Conservation (phyloP, 108 stramenopile genomes). For the Nitzschia palea region DNA sequence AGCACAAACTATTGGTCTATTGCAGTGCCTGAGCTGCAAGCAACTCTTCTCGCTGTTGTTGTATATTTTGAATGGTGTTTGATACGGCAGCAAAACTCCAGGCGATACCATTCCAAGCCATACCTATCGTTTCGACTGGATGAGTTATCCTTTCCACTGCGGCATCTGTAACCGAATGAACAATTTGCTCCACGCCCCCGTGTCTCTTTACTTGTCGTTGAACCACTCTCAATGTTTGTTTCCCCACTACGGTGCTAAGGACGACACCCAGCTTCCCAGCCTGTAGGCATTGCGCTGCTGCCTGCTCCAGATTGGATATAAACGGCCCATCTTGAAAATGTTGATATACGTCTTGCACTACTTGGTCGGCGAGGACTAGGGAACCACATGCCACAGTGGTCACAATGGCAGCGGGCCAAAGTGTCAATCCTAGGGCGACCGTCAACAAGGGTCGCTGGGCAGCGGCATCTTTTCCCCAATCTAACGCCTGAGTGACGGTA, state of each 20-base stretch:
- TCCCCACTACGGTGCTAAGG: slow-evolving; percentile 47
- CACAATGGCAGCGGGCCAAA: slow-evolving; percentile 69
- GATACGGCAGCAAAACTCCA: slow-evolving; percentile 54
- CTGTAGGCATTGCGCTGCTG: slow-evolving; percentile 66
- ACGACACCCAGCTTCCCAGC: slow-evolving; percentile 54
- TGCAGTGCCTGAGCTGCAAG: slow-evolving; percentile 13
- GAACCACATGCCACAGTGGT: slow-evolving; percentile 66
- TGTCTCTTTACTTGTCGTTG: slow-evolving; percentile 64
- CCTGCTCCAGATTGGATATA: slow-evolving; percentile 51
- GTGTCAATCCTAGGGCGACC: slow-evolving; percentile 60
- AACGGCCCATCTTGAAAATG: slow-evolving; percentile 55
- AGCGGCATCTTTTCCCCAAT: slow-evolving; percentile 56
- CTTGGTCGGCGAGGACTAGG: slow-evolving; percentile 56
- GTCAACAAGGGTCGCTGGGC: slow-evolving; percentile 58
- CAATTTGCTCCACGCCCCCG: slow-evolving; percentile 69
- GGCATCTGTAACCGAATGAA: slow-evolving; percentile 44
- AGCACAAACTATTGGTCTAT: too few relatives aligned
- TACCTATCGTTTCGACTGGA: slow-evolving; percentile 68
- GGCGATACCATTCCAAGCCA: slow-evolving; percentile 59
- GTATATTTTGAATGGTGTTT: slow-evolving; percentile 22
- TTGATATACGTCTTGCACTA: slow-evolving; percentile 65
- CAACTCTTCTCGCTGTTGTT: slow-evolving; percentile 15
- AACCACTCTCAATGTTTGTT: slow-evolving; percentile 62
- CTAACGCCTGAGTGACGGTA: slow-evolving; percentile 39
- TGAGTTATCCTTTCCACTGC: slow-evolving; percentile 65